Evolutionary conservation across 345 rosid species (phyloP), one percentile per base, ranked within the genome.

Genomic region (Cardamine resedifolia): DNA sequence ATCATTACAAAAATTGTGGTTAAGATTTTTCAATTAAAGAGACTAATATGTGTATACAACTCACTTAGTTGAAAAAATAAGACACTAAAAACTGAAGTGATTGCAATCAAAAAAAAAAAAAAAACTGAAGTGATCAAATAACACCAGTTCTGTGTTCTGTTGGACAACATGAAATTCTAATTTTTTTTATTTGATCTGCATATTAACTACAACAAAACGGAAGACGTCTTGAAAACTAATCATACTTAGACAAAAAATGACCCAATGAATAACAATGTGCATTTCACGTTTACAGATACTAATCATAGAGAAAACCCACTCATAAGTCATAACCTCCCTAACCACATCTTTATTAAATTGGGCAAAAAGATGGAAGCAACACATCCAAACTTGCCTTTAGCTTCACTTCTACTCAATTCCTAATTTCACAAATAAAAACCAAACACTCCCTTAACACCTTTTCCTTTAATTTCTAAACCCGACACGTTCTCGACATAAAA

Each of bases 361-460:
- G 44, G 12, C n/a, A 18, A 56, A 66, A 76, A 64, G 79, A 70
- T 70, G 62, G 33, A 63, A 69, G 60, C 66, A 76, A 70, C 23
- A 76, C 79, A 76, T 57, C 75, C 66, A 56, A 76, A 64, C 70
- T 44, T 76, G 28, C 43, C 79, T 76, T 76, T 10, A 70, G 53
- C 66, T 76, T 76, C 71, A 76, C 75, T 70, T 66, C 71, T 70
- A 92, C 93, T 90, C 96, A 74, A 85, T 52, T 53, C 79, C 28
- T 70, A 77, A 36, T 73, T 55, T 63, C 48, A 39, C 71, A 56
- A 19, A 76, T 76, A 76, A 24, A 69, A 70, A 63, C 61, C 59
- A 20, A 57, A 71, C 62, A 41, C 58, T 60, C 30, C 43, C 12
- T 70, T 69, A 63, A 74, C 83, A 79, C 75, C 27, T 80, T 80